Evolutionary conservation across 305 asterid genomes (phyloP).

Genomic region (Solanum chacoense): DNA sequence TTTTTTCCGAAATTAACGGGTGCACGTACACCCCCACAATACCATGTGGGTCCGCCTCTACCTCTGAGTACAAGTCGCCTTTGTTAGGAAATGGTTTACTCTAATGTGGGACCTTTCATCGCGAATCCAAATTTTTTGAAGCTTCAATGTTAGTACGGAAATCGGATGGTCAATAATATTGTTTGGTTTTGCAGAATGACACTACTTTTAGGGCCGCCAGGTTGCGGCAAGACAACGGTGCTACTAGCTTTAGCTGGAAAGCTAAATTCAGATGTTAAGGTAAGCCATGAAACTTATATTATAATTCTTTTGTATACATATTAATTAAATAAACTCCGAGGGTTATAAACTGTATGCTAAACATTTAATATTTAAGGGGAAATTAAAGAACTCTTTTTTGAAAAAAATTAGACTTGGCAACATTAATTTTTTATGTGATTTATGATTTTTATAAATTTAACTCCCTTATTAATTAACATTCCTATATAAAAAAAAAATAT

Average conservation of each 20-base stretch:
- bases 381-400: background rate
- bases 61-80: background rate
- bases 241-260: constrained; percentile 21
- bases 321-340: background rate
- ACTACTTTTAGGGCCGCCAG: constrained; percentile 25
- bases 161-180: background rate
- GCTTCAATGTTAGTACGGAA: no score
- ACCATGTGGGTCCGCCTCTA: no score
- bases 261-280: constrained; percentile 13
- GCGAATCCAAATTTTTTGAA: rapidly evolving
- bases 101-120: background rate
- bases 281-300: background rate
- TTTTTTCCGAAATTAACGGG: no score
- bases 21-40: no score
- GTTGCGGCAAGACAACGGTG: constrained; percentile 23
- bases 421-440: background rate
- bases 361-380: background rate
- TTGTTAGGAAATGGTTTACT: background rate
- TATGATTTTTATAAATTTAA: background rate
- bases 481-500: background rate
- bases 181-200: constrained; percentile 19
- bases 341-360: background rate
- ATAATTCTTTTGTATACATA: background rate
- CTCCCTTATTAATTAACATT: background rate
- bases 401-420: background rate